Base-by-base conservation (phyloP, 140 eudicot species). In the Anethum foeniculum region DNA sequence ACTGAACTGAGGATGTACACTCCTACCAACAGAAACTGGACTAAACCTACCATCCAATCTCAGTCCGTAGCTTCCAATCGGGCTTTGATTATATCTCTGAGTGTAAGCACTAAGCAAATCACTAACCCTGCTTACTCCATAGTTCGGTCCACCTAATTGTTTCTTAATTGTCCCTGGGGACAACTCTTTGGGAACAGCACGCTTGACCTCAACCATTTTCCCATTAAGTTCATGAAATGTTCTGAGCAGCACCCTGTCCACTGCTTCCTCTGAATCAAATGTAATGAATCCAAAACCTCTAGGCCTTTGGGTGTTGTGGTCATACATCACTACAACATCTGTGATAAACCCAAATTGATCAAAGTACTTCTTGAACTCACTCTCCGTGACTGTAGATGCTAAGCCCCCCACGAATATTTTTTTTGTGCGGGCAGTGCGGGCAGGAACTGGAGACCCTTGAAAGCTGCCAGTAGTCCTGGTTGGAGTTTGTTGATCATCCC, bases 321-420 rank as follows among this genome's bases (percentile, higher is more conserved):
- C 98, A 80, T 93, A 93, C 98, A 93, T 93, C 72, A 93, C 98
- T 14, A 90, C 98, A 36, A 93, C 98, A 84, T 93, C 98, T 32
- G 92, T 91, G 76, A 93, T 93, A 76, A 80, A 83, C 43, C 98
- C 98, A 77, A 93, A 93, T 80, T 90, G 98, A 51, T 91, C 93
- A 80, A 93, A 93, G 78, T 93, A 93, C 79, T n/a, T 90, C 80
- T 93, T 93, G 88, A 93, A 93, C 81, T 91, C 98, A n/a, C 81
- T 87, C 82, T 93, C 97, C 0, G 92, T 93, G 12, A 93, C 96
- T 0, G 96, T 88, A 41, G 98, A 91, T 84, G 97, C 93, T 65
- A 93, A 85, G 13, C 98, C 98, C 49, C 98, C 97, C 4, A 91
- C 97, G 54, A 93, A 93, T 6, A 93, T 91, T 91, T 93, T 93